These are phyloP conservation scores for Musa troglodytarum DNA, from an alignment of 176 grass and related monocot species.

Conservation along the genomic window DNA sequence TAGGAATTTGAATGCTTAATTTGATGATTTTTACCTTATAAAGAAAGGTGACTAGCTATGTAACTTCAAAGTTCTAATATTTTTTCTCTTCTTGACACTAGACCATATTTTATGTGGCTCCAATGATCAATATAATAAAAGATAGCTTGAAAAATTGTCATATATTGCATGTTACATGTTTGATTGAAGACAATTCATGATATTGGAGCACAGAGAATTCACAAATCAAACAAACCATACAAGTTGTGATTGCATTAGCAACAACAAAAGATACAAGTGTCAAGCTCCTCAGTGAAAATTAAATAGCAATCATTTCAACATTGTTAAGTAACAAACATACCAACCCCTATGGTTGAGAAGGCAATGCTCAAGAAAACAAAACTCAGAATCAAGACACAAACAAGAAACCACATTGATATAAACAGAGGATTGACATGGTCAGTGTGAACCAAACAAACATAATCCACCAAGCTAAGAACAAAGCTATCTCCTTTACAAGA, in stretches of 20 bases:
- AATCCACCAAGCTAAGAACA: constrained; percentile 67
- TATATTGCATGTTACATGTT: background rate
- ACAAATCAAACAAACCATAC: too few species aligned
- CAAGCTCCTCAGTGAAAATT: background rate
- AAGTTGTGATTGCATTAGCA: too few species aligned
- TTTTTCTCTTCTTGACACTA: background rate
- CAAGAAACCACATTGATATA: constrained; percentile 64
- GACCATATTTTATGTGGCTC: background rate
- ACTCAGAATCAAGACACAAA: constrained; percentile 55
- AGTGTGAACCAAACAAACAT: constrained; percentile 43
- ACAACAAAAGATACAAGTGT: too few species aligned
- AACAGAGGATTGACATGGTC: constrained; percentile 41
- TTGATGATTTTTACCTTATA: background rate
- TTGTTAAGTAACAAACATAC: background rate
- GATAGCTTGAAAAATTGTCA: background rate
- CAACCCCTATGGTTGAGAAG: background rate
- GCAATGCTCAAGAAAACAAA: constrained; percentile 4
- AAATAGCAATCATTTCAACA: background rate
- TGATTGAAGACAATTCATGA: background rate
- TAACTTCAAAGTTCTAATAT: background rate
- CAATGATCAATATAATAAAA: background rate
- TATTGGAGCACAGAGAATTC: too few species aligned
- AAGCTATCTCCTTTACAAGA: constrained; percentile 54
- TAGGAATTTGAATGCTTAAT: background rate
- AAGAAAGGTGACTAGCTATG: background rate